Percentiles rank a stretch among this genome's conserved stretches.
These are phyloP conservation scores for Daldinia caldariorum DNA, from an alignment of 495 filamentous ascomycete genomes.

Conservation along the genomic window DNA sequence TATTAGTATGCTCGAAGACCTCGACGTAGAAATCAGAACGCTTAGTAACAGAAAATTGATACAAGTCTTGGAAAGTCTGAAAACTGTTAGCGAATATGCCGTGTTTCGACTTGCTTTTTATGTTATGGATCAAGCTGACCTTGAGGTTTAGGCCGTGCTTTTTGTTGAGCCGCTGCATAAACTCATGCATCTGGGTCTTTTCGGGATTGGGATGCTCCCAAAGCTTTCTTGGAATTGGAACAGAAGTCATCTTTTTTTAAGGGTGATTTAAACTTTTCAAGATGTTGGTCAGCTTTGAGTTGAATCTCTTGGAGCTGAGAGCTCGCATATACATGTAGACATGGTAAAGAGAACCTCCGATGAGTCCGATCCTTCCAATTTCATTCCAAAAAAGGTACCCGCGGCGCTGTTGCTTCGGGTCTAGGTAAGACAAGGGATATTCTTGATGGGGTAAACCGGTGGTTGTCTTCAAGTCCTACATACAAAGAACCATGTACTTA, in stretches of 20 bases:
- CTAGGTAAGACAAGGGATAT: neutral
- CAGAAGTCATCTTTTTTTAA: conserved; percentile 18
- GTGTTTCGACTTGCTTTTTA: neutral
- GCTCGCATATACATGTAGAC: neutral
- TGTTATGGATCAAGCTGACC: conserved; percentile 42
- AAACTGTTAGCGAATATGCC: conserved; percentile 18
- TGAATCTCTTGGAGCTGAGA: conserved; percentile 1
- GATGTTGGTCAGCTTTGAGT: conserved; percentile 9
- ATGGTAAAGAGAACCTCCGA: neutral
- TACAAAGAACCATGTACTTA: neutral
- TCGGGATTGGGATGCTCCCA: conserved; percentile 67
- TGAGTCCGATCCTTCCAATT: conserved; percentile 2
- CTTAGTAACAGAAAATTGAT: conserved; percentile 68
- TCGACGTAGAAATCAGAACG: conserved; percentile 74
- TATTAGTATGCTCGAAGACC: conserved; percentile 64
- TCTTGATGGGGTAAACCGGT: conserved; percentile 1
- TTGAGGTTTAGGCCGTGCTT: conserved; percentile 55
- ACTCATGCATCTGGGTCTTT: conserved; percentile 61
- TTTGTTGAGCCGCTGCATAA: conserved; percentile 61
- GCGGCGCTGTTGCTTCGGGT: conserved; percentile 11
- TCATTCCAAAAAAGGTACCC: neutral
- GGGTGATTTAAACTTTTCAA: conserved; percentile 3
- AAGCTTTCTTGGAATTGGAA: conserved; percentile 63
- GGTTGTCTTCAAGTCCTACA: neutral
- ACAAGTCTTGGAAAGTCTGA: conserved; percentile 71